Percentiles rank a stretch among this genome's conserved stretches.
phyloP scores from a whole-genome alignment of 148 eudicot genomes.

The Rhododendron ferrugineum region DNA sequence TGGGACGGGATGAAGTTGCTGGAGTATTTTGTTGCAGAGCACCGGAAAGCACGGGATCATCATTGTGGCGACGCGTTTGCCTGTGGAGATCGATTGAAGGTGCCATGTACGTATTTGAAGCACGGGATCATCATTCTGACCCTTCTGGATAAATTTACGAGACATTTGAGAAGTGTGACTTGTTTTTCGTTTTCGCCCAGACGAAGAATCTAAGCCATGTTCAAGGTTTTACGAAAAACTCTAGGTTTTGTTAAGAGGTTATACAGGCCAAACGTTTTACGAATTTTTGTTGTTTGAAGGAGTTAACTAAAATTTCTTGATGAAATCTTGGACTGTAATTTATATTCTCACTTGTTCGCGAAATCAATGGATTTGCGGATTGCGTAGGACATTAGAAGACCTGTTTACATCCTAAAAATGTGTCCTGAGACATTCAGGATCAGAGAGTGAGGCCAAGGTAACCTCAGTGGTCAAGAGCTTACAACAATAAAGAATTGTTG shows the following conservation, averaged over 20 bases:
- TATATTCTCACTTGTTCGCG: too few relatives aligned
- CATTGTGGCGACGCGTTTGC: constrained; percentile 4
- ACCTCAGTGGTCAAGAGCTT: too few relatives aligned
- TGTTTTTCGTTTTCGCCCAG: background rate
- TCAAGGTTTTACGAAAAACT: background rate
- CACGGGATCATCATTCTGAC: constrained; percentile 3
- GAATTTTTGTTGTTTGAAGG: background rate
- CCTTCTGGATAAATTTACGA: too few relatives aligned
- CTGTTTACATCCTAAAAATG: too few relatives aligned
- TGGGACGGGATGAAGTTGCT: constrained; percentile 78
- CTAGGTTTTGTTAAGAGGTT: too few relatives aligned
- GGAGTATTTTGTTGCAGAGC: constrained; percentile 70
- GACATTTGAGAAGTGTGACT: background rate
- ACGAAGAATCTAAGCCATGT: background rate
- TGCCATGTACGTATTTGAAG: background rate
- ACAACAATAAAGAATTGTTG: too few relatives aligned
- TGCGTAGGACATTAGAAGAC: too few relatives aligned
- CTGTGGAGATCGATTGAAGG: too few relatives aligned
- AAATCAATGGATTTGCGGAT: background rate
- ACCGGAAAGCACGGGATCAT: constrained; percentile 72
- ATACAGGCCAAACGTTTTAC: background rate
- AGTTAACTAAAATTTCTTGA: too few relatives aligned
- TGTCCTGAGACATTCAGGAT: too few relatives aligned
- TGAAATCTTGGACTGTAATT: background rate
- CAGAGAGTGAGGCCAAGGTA: too few relatives aligned